These are phyloP conservation scores for Aspergillus proliferans DNA, from an alignment of 2,329 filamentous ascomycete species.

Conservation along the genomic window DNA sequence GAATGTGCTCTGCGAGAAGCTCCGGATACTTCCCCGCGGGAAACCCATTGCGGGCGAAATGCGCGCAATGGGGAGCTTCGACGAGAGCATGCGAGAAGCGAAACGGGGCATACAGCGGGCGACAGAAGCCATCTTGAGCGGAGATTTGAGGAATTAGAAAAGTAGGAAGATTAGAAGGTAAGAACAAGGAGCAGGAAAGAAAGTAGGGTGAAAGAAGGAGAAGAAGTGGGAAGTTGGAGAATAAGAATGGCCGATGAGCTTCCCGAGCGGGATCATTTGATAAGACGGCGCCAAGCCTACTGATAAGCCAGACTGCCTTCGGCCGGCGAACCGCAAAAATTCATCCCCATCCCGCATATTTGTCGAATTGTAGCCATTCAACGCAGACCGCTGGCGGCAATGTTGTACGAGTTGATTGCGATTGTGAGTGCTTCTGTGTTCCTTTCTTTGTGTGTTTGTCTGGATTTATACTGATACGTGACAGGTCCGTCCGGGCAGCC, in stretches of 20 bases:
- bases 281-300: slow-evolving; percentile 27
- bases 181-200: slow-evolving; percentile 9
- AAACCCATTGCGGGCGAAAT: slow-evolving; percentile 31
- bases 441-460: slow-evolving; percentile 10
- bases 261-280: slow-evolving; percentile 15
- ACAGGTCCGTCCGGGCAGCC: slow-evolving; percentile 84
- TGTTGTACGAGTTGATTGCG: slow-evolving; percentile 97
- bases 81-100: slow-evolving; percentile 30
- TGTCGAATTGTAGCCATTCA: slow-evolving; percentile 13
- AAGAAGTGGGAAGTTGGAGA: slow-evolving; percentile 10
- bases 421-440: slow-evolving; percentile 60
- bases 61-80: slow-evolving; percentile 30
- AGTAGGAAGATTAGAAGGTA: background rate
- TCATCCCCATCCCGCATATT: slow-evolving; percentile 12
- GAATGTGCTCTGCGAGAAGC: slow-evolving; percentile 38
- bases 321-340: slow-evolving; percentile 3
- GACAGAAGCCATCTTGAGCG: slow-evolving; percentile 32
- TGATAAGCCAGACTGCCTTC: background rate
- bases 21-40: slow-evolving; percentile 36
- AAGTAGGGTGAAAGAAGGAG: slow-evolving; percentile 6
- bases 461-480: slow-evolving; percentile 9
- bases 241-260: slow-evolving; percentile 11
- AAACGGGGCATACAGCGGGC: slow-evolving; percentile 32
- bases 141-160: background rate
- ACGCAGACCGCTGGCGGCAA: slow-evolving; percentile 36